A percentile compares a stretch with the other conserved stretches of the same genome.
Evolutionary conservation across 495 filamentous ascomycete genomes (phyloP).

Genomic region (Xylaria grammica): DNA sequence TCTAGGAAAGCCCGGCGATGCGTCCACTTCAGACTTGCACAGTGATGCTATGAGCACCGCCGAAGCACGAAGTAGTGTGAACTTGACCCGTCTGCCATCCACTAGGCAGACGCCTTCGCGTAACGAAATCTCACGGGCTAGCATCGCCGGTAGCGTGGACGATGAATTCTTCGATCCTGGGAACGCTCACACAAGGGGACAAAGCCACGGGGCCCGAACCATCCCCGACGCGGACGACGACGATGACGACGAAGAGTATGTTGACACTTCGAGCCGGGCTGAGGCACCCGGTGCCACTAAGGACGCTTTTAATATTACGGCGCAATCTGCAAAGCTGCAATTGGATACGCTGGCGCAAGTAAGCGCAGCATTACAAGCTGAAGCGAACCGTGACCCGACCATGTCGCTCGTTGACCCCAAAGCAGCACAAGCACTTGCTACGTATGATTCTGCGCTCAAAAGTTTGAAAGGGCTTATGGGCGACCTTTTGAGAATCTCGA

Average conservation of each 20-base stretch:
- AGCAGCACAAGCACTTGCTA: slow-evolving; percentile 76
- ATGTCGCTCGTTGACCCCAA: slow-evolving; percentile 74
- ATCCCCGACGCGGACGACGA: slow-evolving; percentile 50
- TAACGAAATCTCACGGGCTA: slow-evolving; percentile 39
- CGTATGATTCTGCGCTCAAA: slow-evolving; percentile 87
- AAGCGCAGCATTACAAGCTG: slow-evolving; percentile 76
- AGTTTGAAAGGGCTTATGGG: slow-evolving; percentile 86
- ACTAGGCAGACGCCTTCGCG: slow-evolving; percentile 33
- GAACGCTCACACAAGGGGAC: slow-evolving; percentile 39
- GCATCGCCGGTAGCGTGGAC: slow-evolving; percentile 45
- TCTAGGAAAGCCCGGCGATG: slow-evolving; percentile 46
- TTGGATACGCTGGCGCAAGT: slow-evolving; percentile 87
- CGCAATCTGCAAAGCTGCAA: slow-evolving; percentile 91
- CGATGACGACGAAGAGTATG: slow-evolving; percentile 82
- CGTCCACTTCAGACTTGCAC: slow-evolving; percentile 48
- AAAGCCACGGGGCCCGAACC: slow-evolving; percentile 23
- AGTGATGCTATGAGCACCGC: slow-evolving; percentile 57
- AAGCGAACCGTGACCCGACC: slow-evolving; percentile 70
- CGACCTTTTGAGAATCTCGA: slow-evolving; percentile 86
- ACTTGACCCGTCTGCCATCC: slow-evolving; percentile 49
- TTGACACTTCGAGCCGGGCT: slow-evolving; percentile 80
- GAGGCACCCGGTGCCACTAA: slow-evolving; percentile 74
- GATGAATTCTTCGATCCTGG: slow-evolving; percentile 50
- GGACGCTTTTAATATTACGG: slow-evolving; percentile 94
- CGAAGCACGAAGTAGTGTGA: slow-evolving; percentile 52